Base-by-base conservation (phyloP, 1,284 basidiomycete genomes). In the Cutaneotrichosporon sp. region DNA sequence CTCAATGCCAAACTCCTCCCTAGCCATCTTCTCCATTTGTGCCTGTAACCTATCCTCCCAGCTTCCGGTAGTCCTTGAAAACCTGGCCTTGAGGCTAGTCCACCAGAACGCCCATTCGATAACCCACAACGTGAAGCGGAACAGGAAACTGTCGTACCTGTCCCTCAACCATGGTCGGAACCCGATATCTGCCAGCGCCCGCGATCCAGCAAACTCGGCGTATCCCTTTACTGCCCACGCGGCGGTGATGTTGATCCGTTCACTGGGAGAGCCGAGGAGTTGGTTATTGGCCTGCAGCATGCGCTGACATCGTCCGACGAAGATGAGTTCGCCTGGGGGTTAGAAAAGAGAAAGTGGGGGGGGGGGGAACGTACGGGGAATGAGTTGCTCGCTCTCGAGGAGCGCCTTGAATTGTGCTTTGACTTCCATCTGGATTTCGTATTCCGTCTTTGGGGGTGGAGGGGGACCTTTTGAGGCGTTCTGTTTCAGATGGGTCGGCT, bases 181-280 rank as follows among this genome's bases (percentile, higher is more conserved):
- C 13, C 80, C 81, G 46, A 81, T 71, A 3, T 59, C 53, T 5
- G 58, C 58, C 9, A 82, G 69, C 5, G 78, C 79, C 11, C 85
- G 71, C 60, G 85, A 84, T 56, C 81, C 85, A 49, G 80, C 79
- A 81, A 90, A 87, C 4, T 86, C 65, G 61, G 76, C 65, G 69
- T 76, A 81, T 0, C 83, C 82, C 36, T 71, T 75, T 0, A 79
- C 74, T 2, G 82, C 82, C 81, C 81, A 83, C 76, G 85, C 84
- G 0, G 89, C 90, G 0, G 88, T 91, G 61, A 92, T 89, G 76
- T 90, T 92, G 77, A 95, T 88, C 22, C 92, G 86, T 72, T 93
- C 92, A 0, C 91, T 89, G 0, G 91, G 91, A 2, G 89, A 90
- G 26, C 90, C 90, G 31, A 92, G 85, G 1, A 84, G 82, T 87